phyloP scores from a whole-genome alignment of 163 green algal species.

The Prototheca stagnorum region DNA sequence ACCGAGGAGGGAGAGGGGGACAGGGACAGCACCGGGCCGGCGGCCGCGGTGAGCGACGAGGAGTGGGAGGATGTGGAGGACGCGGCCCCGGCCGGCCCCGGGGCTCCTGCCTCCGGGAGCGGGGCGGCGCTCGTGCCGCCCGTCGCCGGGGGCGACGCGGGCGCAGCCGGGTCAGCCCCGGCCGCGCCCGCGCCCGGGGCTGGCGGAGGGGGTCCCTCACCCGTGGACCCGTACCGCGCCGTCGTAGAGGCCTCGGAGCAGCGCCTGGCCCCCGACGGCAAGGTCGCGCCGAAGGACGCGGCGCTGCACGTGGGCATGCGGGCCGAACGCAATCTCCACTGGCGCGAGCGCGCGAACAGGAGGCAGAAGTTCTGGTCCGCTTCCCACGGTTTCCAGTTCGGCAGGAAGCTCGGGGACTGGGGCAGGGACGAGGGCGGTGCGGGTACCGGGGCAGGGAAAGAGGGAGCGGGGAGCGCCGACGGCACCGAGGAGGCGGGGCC shows the following conservation, averaged over 20 bases:
- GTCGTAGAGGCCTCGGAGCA: too few species aligned
- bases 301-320: not conserved
- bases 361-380: constrained; percentile 67
- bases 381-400: constrained; percentile 63
- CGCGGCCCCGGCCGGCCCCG: not conserved
- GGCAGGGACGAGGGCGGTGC: constrained; percentile 10
- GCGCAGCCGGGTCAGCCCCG: too few species aligned
- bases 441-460: too few species aligned
- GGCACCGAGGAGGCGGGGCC: constrained; percentile 19
- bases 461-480: too few species aligned
- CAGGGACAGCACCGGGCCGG: not conserved
- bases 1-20: not conserved
- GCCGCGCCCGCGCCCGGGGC: too few species aligned
- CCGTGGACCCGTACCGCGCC: too few species aligned
- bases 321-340: constrained; percentile 16
- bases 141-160: too few species aligned
- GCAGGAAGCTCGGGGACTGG: constrained; percentile 72
- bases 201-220: too few species aligned
- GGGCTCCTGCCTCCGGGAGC: not conserved
- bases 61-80: constrained; percentile 40
- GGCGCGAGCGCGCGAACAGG: constrained; percentile 42
- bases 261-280: too few species aligned
- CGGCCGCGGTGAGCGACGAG: too few species aligned
- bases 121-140: too few species aligned
- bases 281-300: too few species aligned